Percentiles rank a stretch among this genome's conserved stretches.
Conservation (phyloP, 1,139 yeast genomes). For the Yamadazyma epiphylla region DNA sequence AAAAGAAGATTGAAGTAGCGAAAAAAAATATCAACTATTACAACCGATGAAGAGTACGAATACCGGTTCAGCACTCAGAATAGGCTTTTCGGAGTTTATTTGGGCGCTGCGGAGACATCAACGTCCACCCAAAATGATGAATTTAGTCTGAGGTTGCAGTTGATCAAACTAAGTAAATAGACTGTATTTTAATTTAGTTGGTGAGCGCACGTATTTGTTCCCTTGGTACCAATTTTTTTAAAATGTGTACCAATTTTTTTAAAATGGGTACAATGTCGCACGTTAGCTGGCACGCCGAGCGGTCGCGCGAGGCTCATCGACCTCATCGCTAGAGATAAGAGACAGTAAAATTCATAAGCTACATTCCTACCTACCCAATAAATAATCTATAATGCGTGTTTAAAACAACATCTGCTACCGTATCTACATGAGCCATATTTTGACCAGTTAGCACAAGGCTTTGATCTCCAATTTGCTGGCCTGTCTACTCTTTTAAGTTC, state of each 20-base stretch:
- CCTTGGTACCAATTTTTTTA: too few relatives aligned
- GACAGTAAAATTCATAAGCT: neutral
- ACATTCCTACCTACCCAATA: constrained; percentile 2
- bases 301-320: constrained; percentile 1
- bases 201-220: too few relatives aligned
- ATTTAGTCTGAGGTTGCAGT: constrained; percentile 30
- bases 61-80: constrained; percentile 46
- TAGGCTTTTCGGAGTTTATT: too few relatives aligned
- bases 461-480: constrained; percentile 86
- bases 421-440: constrained; percentile 81
- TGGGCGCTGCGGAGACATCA: constrained; percentile 34
- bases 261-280: too few relatives aligned
- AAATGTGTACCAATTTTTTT: too few relatives aligned
- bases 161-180: constrained; percentile 1
- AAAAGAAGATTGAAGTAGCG: too few relatives aligned
- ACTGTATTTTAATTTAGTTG: neutral
- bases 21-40: constrained; percentile 49
- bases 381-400: constrained; percentile 48
- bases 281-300: too few relatives aligned
- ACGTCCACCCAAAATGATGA: constrained; percentile 29
- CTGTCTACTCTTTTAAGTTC: constrained; percentile 74
- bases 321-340: constrained; percentile 1
- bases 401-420: constrained; percentile 89
- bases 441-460: constrained; percentile 87
- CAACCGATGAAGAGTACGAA: constrained; percentile 60